Evolutionary conservation across 148 eudicot genomes (phyloP).

Genomic region (Cornus kousa): DNA sequence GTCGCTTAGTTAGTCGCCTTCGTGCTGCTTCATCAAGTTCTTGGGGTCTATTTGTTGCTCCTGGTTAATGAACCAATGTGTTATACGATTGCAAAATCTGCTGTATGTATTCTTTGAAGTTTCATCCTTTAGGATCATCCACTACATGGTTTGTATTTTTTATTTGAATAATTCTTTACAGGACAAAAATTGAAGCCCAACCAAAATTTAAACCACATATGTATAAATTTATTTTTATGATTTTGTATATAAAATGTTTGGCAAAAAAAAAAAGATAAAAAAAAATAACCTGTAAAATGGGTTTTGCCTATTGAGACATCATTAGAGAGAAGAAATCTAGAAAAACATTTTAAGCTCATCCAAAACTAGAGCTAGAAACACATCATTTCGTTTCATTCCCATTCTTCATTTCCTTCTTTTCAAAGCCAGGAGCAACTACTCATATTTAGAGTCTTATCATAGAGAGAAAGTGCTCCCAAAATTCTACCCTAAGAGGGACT

Average conservation of each 20-base stretch:
- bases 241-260: not conserved
- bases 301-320: not conserved
- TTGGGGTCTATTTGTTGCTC: conserved; percentile 99
- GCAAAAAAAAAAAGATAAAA: not conserved
- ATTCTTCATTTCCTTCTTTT: not conserved
- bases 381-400: too few species aligned
- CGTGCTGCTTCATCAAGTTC: conserved; percentile 99
- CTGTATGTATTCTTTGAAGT: not conserved
- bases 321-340: not conserved
- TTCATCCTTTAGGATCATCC: not conserved
- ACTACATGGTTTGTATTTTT: too few species aligned
- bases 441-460: too few species aligned
- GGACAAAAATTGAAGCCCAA: too few species aligned
- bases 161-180: too few species aligned
- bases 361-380: not conserved
- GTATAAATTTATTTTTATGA: too few species aligned
- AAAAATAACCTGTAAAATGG: not conserved
- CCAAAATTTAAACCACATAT: too few species aligned
- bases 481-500: not conserved
- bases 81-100: not conserved
- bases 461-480: not conserved
- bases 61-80: conserved; percentile 34
- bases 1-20: conserved; percentile 93
- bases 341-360: not conserved
- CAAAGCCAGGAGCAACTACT: not conserved